Conservation (phyloP, 805 yeast species). For the Ogataea polymorpha region DNA sequence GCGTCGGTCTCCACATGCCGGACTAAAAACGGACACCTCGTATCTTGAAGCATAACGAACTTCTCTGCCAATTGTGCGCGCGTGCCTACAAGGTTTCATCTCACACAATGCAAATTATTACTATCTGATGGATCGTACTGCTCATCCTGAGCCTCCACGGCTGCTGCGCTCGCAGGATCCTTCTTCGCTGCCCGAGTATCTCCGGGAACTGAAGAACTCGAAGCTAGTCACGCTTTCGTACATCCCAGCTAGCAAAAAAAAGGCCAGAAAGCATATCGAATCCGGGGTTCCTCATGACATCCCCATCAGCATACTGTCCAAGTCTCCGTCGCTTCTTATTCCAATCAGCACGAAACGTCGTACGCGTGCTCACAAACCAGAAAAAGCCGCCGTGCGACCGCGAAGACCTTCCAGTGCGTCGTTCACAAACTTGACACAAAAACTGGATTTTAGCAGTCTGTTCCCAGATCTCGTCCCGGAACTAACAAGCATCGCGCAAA, state of each 20-base stretch:
- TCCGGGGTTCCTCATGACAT: constrained; percentile 6
- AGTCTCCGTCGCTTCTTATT: constrained; percentile 14
- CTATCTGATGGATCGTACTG: constrained; percentile 3
- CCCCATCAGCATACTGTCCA: constrained; percentile 9
- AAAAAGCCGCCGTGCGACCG: constrained; percentile 3
- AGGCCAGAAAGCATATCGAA: constrained; percentile 3
- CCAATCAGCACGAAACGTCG: constrained; percentile 14
- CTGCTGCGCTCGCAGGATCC: constrained; percentile 22
- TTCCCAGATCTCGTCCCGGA: constrained; percentile 5
- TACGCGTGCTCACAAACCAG: neutral
- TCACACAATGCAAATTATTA: neutral
- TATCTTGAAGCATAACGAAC: too few relatives aligned
- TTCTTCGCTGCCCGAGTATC: constrained; percentile 18
- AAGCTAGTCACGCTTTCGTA: constrained; percentile 25
- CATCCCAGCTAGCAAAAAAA: constrained; percentile 15
- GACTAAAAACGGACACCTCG: too few relatives aligned
- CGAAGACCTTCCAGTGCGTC: neutral
- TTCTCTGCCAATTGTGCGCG: too few relatives aligned
- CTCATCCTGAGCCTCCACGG: constrained; percentile 8
- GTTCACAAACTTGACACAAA: neutral
- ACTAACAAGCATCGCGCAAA: constrained; percentile 3
- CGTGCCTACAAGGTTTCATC: neutral
- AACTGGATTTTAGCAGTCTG: constrained; percentile 1
- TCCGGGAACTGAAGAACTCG: constrained; percentile 22
- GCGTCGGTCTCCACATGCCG: too few relatives aligned